Evolutionary conservation across 345 rosid genomes (phyloP), one percentile per base, ranked within the genome.

Genomic region (Eucalyptus polybractea): DNA sequence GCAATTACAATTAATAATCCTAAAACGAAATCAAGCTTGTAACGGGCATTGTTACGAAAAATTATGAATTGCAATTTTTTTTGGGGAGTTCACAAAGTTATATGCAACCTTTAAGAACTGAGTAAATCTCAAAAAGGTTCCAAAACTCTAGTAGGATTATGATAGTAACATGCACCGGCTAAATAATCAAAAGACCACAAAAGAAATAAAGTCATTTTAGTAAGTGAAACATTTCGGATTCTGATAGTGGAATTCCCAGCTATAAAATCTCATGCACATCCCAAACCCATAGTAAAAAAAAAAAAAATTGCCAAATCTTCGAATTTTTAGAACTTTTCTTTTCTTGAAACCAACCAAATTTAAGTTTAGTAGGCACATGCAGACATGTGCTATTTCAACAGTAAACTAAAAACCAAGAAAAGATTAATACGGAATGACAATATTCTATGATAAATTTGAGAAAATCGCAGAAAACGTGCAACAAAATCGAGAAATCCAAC

Each of bases 381-480:
- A 10, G 25, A 0, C 81, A 37, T 9, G 44, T 72, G 25, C 81
- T 1, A 17, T 69, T 69, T 72, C 1, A 37, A 10, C 21, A 33
- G 7, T 0, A 19, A 33, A 72, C 0, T 33, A 19, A 72, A 72
- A 17, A 72, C 25, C 44, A 37, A 37, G 81, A 72, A 72, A 17
- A 72, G 25, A 37, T 17, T 10, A 72, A 33, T 7, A 17, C 24
- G 7, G 5, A 33, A 19, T 40, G 22, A 72, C 13, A 5, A 10
- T 7, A 10, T 72, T 6, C 0, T 7, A 72, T 37, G 7, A 19
- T 0, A 21, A 72, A 22, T 37, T 19, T 6, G 45, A 10, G 4
- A 19, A 56, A 56, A 37, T 0, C 0, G 3, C 7, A 10, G 0
- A 19, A 72, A 31, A 67, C 0, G 0, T 8, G 7, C 22, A 0